Evolutionary conservation across 192 early-diverging fungal genomes (phyloP).

Genomic region (Kickxella alabastrina): DNA sequence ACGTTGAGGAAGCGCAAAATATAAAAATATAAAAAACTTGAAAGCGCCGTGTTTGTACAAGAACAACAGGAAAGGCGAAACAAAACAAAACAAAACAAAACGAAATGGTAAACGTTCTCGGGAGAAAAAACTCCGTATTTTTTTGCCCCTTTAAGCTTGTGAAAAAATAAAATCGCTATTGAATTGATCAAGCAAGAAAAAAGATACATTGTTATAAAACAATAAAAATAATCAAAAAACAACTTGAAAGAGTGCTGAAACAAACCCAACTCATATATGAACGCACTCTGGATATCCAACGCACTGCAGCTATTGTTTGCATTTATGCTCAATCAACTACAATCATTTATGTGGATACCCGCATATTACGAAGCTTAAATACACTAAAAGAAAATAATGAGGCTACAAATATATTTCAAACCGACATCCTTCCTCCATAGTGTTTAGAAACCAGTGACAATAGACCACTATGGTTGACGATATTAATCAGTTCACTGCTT

Average conservation of each 20-base stretch:
- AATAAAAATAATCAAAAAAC: not conserved
- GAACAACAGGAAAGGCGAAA: not conserved
- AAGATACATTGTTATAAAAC: not conserved
- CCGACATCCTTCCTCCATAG: too few relatives aligned
- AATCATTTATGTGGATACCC: too few relatives aligned
- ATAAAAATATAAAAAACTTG: not conserved
- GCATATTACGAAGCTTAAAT: too few relatives aligned
- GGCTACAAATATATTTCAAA: too few relatives aligned
- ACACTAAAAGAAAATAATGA: too few relatives aligned
- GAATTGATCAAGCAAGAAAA: not conserved
- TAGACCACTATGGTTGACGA: too few relatives aligned
- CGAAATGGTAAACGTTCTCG: not conserved
- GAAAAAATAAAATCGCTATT: conserved; percentile 1
- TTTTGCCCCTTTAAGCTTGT: not conserved
- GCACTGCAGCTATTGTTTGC: too few relatives aligned
- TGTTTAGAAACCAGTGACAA: too few relatives aligned
- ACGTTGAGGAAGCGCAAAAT: not conserved
- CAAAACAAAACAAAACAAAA: not conserved
- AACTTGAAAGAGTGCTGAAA: not conserved
- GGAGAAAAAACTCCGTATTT: not conserved
- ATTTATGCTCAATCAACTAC: too few relatives aligned
- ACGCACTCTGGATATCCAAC: too few relatives aligned
- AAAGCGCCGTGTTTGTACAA: not conserved
- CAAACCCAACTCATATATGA: not conserved
- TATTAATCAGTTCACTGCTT: too few relatives aligned